Percentiles rank a stretch among this genome's conserved stretches.
phyloP scores from a whole-genome alignment of 305 asterid genomes.

The Fraxinus xanthoxyloides region DNA sequence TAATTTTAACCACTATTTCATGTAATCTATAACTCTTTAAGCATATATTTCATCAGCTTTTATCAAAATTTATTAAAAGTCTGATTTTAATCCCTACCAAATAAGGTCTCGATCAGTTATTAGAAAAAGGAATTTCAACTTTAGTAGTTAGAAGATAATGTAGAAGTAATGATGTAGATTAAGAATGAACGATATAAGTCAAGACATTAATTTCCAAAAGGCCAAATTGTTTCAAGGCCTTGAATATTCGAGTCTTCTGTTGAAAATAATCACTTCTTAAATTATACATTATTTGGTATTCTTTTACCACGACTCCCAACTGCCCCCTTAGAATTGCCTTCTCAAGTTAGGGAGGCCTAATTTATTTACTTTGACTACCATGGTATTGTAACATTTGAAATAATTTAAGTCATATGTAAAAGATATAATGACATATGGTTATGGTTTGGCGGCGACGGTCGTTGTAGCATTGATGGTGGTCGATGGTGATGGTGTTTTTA shows the following conservation, averaged over 20 bases:
- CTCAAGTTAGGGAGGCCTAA: not conserved
- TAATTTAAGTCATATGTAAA: not conserved
- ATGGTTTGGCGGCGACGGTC: not conserved
- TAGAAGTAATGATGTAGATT: not conserved
- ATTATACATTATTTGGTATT: not conserved
- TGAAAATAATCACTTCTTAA: not conserved
- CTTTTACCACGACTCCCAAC: not conserved
- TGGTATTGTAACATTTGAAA: not conserved
- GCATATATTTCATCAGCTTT: too few relatives aligned
- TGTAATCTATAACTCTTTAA: too few relatives aligned
- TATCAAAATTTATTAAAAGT: too few relatives aligned
- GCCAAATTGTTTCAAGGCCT: not conserved
- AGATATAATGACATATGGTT: not conserved
- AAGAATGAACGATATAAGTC: not conserved
- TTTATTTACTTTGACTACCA: not conserved
- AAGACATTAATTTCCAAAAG: not conserved
- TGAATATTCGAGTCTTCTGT: not conserved
- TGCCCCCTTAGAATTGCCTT: not conserved
- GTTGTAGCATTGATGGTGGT: too few relatives aligned
- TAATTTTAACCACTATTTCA: too few relatives aligned
- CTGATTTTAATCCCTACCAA: too few relatives aligned
- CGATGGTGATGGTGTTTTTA: too few relatives aligned
- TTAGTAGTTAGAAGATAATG: not conserved
- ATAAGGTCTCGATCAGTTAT: not conserved
- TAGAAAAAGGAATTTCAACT: not conserved